These are phyloP conservation scores for Coccomyxa sp. DNA, from an alignment of 139 green algal genomes.

Conservation along the genomic window DNA sequence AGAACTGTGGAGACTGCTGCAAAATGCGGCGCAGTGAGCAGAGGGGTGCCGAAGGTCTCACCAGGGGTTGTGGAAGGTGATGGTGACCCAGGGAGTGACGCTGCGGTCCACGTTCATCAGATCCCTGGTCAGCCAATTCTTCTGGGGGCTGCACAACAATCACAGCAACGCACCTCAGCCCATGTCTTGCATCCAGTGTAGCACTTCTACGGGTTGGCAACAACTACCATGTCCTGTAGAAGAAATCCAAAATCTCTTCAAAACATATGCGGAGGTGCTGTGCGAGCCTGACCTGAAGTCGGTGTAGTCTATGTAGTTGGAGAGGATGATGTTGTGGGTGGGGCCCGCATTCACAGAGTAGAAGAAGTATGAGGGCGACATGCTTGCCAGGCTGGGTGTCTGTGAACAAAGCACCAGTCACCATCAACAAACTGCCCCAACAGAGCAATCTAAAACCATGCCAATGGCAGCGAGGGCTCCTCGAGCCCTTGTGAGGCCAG, in stretches of 20 bases:
- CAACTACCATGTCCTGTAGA: too few species aligned
- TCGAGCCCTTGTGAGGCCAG: too few species aligned
- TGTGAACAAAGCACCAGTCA: background rate
- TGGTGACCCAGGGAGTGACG: slow-evolving; percentile 71
- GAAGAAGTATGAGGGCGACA: slow-evolving; percentile 16
- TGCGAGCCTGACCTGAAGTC: too few species aligned
- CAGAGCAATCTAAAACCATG: too few species aligned
- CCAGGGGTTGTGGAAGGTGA: slow-evolving; percentile 68
- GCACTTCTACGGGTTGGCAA: too few species aligned
- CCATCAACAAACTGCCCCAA: background rate
- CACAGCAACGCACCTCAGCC: too few species aligned
- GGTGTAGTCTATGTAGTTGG: slow-evolving; percentile 21
- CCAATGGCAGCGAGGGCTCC: too few species aligned
- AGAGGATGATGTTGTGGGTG: slow-evolving; percentile 19
- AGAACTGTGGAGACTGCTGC: too few species aligned
- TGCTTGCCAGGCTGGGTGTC: slow-evolving; percentile 8
- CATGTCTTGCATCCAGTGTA: too few species aligned
- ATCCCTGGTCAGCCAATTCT: slow-evolving; percentile 64
- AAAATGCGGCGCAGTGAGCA: too few species aligned
- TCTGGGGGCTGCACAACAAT: slow-evolving; percentile 11
- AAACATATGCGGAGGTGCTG: too few species aligned
- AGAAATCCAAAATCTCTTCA: too few species aligned
- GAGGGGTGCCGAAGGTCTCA: background rate
- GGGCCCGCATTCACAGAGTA: slow-evolving; percentile 8
- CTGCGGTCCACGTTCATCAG: slow-evolving; percentile 52